These are phyloP conservation scores for Ceratocystis ficicola DNA, from an alignment of 2,329 filamentous ascomycete species.

Conservation along the genomic window DNA sequence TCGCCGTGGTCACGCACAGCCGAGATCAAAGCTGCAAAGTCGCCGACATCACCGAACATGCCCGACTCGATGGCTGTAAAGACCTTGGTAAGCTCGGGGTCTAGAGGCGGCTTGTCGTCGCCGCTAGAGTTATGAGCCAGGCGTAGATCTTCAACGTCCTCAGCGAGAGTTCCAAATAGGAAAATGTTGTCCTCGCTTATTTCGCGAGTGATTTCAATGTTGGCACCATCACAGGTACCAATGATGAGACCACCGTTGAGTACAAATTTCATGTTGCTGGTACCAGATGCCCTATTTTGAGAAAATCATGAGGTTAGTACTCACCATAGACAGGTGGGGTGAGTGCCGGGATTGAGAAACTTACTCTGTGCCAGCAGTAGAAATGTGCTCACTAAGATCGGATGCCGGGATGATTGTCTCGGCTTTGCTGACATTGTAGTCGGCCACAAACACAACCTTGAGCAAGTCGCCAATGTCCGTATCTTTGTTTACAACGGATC, in stretches of 20 bases:
- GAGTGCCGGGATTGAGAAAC: slow-evolving; percentile 26
- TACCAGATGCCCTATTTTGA: slow-evolving; percentile 51
- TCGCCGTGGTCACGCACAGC: slow-evolving; percentile 88
- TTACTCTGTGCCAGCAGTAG: slow-evolving; percentile 85
- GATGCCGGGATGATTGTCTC: slow-evolving; percentile 92
- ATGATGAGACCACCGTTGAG: slow-evolving; percentile 95
- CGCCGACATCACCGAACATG: slow-evolving; percentile 64
- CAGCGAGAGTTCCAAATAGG: slow-evolving; percentile 88
- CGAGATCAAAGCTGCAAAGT: slow-evolving; percentile 72
- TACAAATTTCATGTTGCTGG: slow-evolving; percentile 99
- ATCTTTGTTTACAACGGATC: slow-evolving; percentile 82
- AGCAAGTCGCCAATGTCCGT: slow-evolving; percentile 82
- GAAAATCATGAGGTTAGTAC: slow-evolving; percentile 22
- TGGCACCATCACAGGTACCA: slow-evolving; percentile 93
- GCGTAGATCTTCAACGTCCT: slow-evolving; percentile 92
- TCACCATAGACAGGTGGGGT: not conserved
- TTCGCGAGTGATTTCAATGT: slow-evolving; percentile 96
- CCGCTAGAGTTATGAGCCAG: slow-evolving; percentile 72
- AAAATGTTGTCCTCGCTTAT: slow-evolving; percentile 97
- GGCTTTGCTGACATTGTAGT: slow-evolving; percentile 99
- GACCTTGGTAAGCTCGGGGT: slow-evolving; percentile 64
- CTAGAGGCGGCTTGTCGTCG: slow-evolving; percentile 40
- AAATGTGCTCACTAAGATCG: slow-evolving; percentile 96
- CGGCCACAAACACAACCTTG: slow-evolving; percentile 93
- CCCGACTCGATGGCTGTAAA: slow-evolving; percentile 71